Base-by-base conservation (phyloP, 139 green algal genomes). In the Eudorina sp. region DNA sequence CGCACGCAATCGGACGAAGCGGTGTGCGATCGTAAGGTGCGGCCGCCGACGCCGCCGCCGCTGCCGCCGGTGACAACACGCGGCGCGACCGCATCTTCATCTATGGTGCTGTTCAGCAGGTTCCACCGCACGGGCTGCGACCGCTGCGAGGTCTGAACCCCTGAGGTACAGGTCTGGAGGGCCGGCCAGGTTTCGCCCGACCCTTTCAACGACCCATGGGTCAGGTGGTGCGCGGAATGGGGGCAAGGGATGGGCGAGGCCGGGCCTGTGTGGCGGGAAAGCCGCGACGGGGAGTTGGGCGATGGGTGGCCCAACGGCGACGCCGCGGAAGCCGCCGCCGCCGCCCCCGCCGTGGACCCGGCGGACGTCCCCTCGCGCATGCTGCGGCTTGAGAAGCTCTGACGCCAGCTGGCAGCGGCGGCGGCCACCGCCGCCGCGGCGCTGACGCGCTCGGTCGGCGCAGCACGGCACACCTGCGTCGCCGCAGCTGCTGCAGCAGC, bases 211-310 rank as follows among this genome's bases (percentile, higher is more conserved):
- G n/a, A n/a, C n/a, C n/a, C n/a, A n/a, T n/a, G n/a, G n/a, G n/a
- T n/a, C n/a, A n/a, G n/a, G n/a, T n/a, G n/a, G n/a, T n/a, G n/a
- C n/a, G n/a, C n/a, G n/a, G n/a, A n/a, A n/a, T n/a, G n/a, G n/a
- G n/a, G 68, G 23, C 36, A 48, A 1, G 70, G 70, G 16, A 79
- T 41, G 7, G 70, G 70, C 19, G 70, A 79, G 4, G 70, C n/a
- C 25, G 70, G 70, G 16, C 70, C 70, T 9, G 70, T 79, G 70
- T 79, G 25, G 38, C 70, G 70, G 40, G 70, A 79, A 40, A 79
- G 70, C 16, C 70, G 38, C 40, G 70, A 79, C 2, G 68, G 34
- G 21, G 70, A 79, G 38, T 19, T 51, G 3, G 68, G 68, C 3
- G 31, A 13, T 2, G 36, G 31, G 36, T 76, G 48, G 31, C 68